These are phyloP conservation scores for Zostera marina DNA, from an alignment of 116 monocot species.

Conservation along the genomic window DNA sequence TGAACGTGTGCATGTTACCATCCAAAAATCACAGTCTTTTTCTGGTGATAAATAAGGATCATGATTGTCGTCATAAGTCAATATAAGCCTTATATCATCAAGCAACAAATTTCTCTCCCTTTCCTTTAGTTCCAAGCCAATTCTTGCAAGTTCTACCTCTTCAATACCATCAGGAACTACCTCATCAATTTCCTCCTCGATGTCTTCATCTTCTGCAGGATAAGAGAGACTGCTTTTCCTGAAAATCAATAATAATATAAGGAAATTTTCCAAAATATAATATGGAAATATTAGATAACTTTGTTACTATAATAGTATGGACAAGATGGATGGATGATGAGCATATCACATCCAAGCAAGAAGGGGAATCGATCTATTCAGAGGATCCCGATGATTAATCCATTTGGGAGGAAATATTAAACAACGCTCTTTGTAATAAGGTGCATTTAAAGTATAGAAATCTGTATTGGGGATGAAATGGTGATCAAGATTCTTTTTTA, in stretches of 20 bases:
- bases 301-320: too few species aligned
- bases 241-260: constrained; percentile 4
- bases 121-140: constrained; percentile 68
- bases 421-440: too few species aligned
- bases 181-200: constrained; percentile 94
- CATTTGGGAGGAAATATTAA: too few species aligned
- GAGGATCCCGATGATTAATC: too few species aligned
- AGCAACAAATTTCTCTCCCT: constrained; percentile 81
- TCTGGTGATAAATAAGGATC: constrained; percentile 18
- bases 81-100: constrained; percentile 74
- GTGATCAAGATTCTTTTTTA: too few species aligned
- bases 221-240: constrained; percentile 82
- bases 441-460: too few species aligned
- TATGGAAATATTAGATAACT: too few species aligned
- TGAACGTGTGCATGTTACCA: constrained; percentile 52
- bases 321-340: too few species aligned
- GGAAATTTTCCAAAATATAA: too few species aligned
- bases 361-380: too few species aligned
- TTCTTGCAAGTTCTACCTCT: constrained; percentile 97
- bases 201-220: constrained; percentile 80
- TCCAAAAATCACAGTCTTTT: constrained; percentile 56
- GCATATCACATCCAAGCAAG: too few species aligned
- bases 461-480: too few species aligned
- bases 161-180: constrained; percentile 98
- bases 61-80: constrained; percentile 20